Conservation (phyloP, 2,329 filamentous ascomycete species). For the Pseudocercospora vitis region DNA sequence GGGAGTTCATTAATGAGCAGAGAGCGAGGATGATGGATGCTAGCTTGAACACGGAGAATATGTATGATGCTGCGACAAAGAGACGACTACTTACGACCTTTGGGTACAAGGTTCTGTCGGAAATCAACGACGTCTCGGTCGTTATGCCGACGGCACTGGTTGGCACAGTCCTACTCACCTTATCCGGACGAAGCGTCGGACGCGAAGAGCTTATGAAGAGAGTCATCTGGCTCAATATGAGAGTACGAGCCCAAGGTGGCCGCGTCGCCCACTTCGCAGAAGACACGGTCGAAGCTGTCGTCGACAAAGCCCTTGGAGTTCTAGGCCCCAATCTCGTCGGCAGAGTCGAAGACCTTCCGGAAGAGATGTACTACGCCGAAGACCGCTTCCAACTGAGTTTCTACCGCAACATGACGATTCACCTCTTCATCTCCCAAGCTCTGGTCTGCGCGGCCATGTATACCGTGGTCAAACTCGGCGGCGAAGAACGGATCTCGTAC, state of each 20-base stretch:
- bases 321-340: slow-evolving; percentile 87
- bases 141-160: slow-evolving; percentile 98
- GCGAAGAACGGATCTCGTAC: slow-evolving; percentile 70
- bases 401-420: slow-evolving; percentile 99
- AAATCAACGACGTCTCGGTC: slow-evolving; percentile 94
- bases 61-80: slow-evolving; percentile 51
- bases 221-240: slow-evolving; percentile 83
- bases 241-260: slow-evolving; percentile 82
- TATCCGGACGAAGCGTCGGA: slow-evolving; percentile 88
- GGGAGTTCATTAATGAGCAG: slow-evolving; percentile 78
- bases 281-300: slow-evolving; percentile 73
- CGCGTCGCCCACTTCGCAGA: slow-evolving; percentile 91
- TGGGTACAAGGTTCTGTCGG: slow-evolving; percentile 86
- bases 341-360: slow-evolving; percentile 72
- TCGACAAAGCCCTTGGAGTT: slow-evolving; percentile 87
- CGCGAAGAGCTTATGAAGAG: slow-evolving; percentile 80
- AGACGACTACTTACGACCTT: slow-evolving; percentile 77
- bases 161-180: slow-evolving; percentile 85
- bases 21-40: slow-evolving; percentile 50
- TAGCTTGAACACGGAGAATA: slow-evolving; percentile 37
- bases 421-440: slow-evolving; percentile 92
- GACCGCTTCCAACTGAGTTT: slow-evolving; percentile 95
- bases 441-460: slow-evolving; percentile 90
- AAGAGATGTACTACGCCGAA: slow-evolving; percentile 91
- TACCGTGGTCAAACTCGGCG: slow-evolving; percentile 83